Percentiles rank a stretch among this genome's conserved stretches.
Evolutionary conservation across 192 early-diverging fungal genomes (phyloP).

Genomic region (Allomyces arbusculus): DNA sequence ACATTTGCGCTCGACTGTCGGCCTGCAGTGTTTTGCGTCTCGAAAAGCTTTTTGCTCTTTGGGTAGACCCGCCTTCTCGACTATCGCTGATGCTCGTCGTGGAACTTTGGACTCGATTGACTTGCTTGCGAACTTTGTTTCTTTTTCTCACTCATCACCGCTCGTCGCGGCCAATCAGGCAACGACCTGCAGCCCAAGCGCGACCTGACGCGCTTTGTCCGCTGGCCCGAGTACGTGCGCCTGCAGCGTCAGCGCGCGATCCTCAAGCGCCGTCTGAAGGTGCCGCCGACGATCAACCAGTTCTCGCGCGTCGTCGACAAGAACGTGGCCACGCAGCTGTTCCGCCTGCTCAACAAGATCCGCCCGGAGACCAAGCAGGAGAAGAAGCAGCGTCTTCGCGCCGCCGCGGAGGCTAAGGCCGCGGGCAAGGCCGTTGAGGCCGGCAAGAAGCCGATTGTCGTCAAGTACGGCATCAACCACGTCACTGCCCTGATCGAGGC

Average conservation of each 20-base stretch:
- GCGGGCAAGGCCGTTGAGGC: slow-evolving; percentile 66
- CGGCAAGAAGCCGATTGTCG: slow-evolving; percentile 77
- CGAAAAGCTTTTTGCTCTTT: no score
- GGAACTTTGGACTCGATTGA: neutral
- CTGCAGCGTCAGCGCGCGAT: slow-evolving; percentile 97
- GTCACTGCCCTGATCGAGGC: slow-evolving; percentile 91
- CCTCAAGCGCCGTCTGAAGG: slow-evolving; percentile 94
- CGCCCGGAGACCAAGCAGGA: slow-evolving; percentile 92
- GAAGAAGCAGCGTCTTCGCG: slow-evolving; percentile 81
- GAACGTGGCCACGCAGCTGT: slow-evolving; percentile 95
- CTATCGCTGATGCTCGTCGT: no score
- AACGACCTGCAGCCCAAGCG: slow-evolving; percentile 89
- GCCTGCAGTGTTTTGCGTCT: no score
- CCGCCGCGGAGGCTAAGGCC: slow-evolving; percentile 71
- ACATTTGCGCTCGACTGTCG: no score
- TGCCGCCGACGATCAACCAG: slow-evolving; percentile 98
- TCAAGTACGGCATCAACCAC: slow-evolving; percentile 99
- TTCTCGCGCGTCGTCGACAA: slow-evolving; percentile 95
- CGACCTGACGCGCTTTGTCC: slow-evolving; percentile 90
- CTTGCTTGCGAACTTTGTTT: neutral
- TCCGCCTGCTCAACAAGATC: slow-evolving; percentile 98
- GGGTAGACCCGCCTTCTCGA: no score
- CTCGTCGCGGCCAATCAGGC: slow-evolving; percentile 20
- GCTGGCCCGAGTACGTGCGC: slow-evolving; percentile 98
- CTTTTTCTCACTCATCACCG: no score